Evolutionary conservation across 176 grass and related monocot species (phyloP), one percentile per base, ranked within the genome.

Genomic region (Tillandsia fasciculata): DNA sequence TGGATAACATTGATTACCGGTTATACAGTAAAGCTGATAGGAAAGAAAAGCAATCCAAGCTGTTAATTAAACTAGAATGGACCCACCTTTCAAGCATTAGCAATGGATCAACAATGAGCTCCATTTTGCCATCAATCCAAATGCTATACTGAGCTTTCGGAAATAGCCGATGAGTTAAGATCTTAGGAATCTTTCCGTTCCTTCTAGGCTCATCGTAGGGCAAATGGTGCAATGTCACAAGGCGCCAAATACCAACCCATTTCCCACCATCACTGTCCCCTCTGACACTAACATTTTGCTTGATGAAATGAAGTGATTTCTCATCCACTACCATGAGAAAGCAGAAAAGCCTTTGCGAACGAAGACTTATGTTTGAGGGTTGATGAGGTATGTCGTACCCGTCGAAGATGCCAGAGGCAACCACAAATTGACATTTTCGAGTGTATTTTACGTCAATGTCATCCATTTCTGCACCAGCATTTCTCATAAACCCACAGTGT

Each of bases 61-160:
- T 14, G 56, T 59, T 59, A n/a, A 17, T 59, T 59, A 18, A 59
- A 59, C 12, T 22, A 59, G n/a, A 53, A 69, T 33, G 29, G 69
- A 49, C 56, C 6, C 63, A 99, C 94, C 94, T 93, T 92, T 99
- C 94, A 1, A 99, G 86, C 77, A 99, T 93, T 61, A 90, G 89
- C 65, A 93, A 86, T 0, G 94, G 94, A 78, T 99, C 94, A 67
- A 99, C 84, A 56, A 99, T 87, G 75, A 99, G 89, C 82, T 99
- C 94, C 94, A 99, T 99, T 85, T 99, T 99, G 12, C 94, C 94
- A 80, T 99, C 94, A 77, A 99, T 99, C 94, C 94, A 93, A 77
- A 99, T 99, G 79, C 89, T 93, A 90, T 90, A 99, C 65, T 72
- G 78, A 66, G 94, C 89, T 92, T 81, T 84, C 64, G 94, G 94